Conservation (phyloP, 2,329 filamentous ascomycete species). For the Trichoderma sp. region DNA sequence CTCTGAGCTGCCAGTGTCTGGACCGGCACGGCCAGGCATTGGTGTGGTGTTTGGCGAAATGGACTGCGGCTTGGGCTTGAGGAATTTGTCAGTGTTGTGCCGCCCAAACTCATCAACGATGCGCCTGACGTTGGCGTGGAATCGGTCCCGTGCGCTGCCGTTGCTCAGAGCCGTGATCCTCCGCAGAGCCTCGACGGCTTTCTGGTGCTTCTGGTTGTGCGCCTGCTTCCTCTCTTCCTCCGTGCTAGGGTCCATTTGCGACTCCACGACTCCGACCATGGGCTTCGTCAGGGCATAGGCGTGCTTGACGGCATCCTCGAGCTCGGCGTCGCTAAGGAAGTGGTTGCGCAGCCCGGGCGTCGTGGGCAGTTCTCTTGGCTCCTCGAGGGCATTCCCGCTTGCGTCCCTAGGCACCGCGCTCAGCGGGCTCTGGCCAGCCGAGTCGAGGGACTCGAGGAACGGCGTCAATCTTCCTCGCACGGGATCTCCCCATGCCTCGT, state of each 20-base stretch:
- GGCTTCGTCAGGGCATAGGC: constrained; percentile 69
- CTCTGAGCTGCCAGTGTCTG: constrained; percentile 91
- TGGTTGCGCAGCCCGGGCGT: constrained; percentile 66
- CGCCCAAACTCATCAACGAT: constrained; percentile 87
- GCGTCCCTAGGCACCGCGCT: constrained; percentile 39
- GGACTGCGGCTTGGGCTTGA: constrained; percentile 61
- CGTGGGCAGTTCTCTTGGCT: constrained; percentile 45
- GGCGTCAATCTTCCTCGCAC: constrained; percentile 76
- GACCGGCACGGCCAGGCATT: constrained; percentile 64
- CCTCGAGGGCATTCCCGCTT: constrained; percentile 41
- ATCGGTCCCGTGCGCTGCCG: constrained; percentile 72
- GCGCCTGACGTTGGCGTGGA: constrained; percentile 77
- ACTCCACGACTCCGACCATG: constrained; percentile 37
- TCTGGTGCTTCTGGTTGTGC: constrained; percentile 59
- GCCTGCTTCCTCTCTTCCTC: constrained; percentile 37
- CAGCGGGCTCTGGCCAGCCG: constrained; percentile 49
- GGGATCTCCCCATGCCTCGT: constrained; percentile 69
- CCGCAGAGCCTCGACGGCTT: constrained; percentile 70
- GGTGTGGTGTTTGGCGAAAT: constrained; percentile 41
- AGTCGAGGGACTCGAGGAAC: constrained; percentile 79
- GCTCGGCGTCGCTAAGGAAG: constrained; percentile 65
- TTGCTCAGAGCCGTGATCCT: constrained; percentile 79
- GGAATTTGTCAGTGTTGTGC: constrained; percentile 74
- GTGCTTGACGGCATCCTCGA: constrained; percentile 63
- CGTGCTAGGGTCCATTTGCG: constrained; percentile 41